Evolutionary conservation across 768 basidiomycete genomes (phyloP).

Genomic region (Rhodosporidiobolus sp.): DNA sequence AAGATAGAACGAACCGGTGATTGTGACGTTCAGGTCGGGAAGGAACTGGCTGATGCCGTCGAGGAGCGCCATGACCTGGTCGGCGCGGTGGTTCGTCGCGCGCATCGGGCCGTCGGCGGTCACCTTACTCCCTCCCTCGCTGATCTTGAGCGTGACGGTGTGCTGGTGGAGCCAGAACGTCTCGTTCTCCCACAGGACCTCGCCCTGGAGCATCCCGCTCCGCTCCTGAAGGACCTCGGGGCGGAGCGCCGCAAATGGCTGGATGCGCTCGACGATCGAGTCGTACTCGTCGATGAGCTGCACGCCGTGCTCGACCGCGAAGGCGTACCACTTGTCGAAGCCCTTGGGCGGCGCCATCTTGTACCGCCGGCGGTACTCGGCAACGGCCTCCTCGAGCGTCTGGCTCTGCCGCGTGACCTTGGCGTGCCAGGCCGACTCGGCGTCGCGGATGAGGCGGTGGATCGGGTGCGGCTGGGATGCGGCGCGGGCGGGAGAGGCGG

Average conservation of each 20-base stretch:
- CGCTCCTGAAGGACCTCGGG: slow-evolving; percentile 31
- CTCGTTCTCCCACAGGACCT: slow-evolving; percentile 6
- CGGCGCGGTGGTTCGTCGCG: slow-evolving; percentile 17
- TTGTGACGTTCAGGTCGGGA: slow-evolving; percentile 44
- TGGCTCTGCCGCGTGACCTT: slow-evolving; percentile 71
- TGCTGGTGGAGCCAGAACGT: slow-evolving; percentile 34
- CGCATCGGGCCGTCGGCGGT: slow-evolving; percentile 26
- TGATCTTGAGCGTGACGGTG: slow-evolving; percentile 33
- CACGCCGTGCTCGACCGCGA: slow-evolving; percentile 65
- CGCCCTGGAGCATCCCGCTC: slow-evolving; percentile 24
- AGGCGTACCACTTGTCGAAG: slow-evolving; percentile 80
- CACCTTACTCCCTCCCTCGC: slow-evolving; percentile 9
- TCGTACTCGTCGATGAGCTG: slow-evolving; percentile 85
- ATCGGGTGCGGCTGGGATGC: slow-evolving; percentile 51
- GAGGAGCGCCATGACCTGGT: slow-evolving; percentile 31
- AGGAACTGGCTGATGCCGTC: slow-evolving; percentile 31
- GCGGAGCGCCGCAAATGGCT: slow-evolving; percentile 54
- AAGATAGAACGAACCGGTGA: slow-evolving; percentile 18
- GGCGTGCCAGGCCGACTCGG: slow-evolving; percentile 51
- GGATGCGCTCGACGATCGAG: slow-evolving; percentile 54
- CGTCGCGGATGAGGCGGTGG: slow-evolving; percentile 51
- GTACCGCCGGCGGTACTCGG: slow-evolving; percentile 76
- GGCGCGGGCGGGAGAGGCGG: slow-evolving; percentile 54
- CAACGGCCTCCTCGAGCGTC: slow-evolving; percentile 71
- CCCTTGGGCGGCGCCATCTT: slow-evolving; percentile 75